Percentiles rank a stretch among this genome's conserved stretches.
phyloP scores from a whole-genome alignment of 306 rosid species.

The Vicia faba region DNA sequence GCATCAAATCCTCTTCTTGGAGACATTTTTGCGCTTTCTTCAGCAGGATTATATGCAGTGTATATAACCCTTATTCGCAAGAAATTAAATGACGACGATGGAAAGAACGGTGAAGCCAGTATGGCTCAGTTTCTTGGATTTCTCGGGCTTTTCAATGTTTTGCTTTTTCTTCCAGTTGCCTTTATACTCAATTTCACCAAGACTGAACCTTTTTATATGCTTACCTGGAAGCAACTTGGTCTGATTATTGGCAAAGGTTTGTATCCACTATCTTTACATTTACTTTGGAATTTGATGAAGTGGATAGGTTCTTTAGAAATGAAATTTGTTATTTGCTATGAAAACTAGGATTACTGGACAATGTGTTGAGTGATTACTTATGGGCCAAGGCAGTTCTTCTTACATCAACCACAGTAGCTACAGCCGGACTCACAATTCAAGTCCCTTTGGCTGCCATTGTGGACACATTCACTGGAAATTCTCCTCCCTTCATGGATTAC shows the following conservation, averaged over 20 bases:
- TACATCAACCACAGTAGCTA: constrained; percentile 90
- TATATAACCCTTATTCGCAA: too few relatives aligned
- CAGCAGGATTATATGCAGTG: constrained; percentile 53
- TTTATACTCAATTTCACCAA: constrained; percentile 51
- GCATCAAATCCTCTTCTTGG: constrained; percentile 77
- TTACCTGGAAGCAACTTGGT: constrained; percentile 80
- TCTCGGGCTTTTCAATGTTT: constrained; percentile 63
- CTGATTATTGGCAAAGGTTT: constrained; percentile 84
- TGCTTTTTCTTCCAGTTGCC: constrained; percentile 79
- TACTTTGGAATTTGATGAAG: too few relatives aligned
- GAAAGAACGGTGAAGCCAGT: constrained; percentile 60
- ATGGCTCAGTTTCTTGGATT: constrained; percentile 73
- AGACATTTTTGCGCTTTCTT: constrained; percentile 73
- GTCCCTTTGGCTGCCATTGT: constrained; percentile 92
- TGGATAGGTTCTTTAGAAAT: too few relatives aligned
- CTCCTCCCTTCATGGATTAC: constrained; percentile 75
- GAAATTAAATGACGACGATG: constrained; percentile 74
- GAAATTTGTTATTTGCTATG: too few relatives aligned
- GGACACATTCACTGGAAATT: constrained; percentile 70
- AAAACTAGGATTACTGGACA: constrained; percentile 56
- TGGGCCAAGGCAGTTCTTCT: constrained; percentile 99
- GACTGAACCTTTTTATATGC: constrained; percentile 61
- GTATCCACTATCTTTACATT: too few relatives aligned
- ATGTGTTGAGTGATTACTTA: constrained; percentile 87
- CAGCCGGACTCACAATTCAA: constrained; percentile 92